Evolutionary conservation across 768 basidiomycete species (phyloP).

Genomic region (Russula sp.): DNA sequence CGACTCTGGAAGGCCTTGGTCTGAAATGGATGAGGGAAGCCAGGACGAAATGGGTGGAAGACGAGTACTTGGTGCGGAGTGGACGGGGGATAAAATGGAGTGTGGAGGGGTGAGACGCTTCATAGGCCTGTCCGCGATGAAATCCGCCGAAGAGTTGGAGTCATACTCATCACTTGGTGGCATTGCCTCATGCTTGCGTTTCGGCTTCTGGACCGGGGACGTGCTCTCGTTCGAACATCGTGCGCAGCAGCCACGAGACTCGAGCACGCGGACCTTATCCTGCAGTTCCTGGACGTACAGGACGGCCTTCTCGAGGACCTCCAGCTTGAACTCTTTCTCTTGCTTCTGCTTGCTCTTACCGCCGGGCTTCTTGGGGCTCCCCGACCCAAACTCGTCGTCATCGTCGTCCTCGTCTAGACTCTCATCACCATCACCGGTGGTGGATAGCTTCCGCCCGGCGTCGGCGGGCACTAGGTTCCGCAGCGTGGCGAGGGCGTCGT

Average conservation of each 20-base stretch:
- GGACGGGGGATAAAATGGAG: neutral
- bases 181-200: constrained; percentile 24
- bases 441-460: constrained; percentile 40
- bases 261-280: constrained; percentile 28
- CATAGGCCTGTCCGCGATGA: constrained; percentile 6
- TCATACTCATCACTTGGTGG: constrained; percentile 19
- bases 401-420: constrained; percentile 40
- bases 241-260: constrained; percentile 15
- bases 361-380: constrained; percentile 14
- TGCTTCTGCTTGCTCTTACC: constrained; percentile 19
- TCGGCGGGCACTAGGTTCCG: constrained; percentile 66
- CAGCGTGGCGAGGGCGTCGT: constrained; percentile 78
- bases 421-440: constrained; percentile 41
- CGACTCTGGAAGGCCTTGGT: constrained; percentile 10
- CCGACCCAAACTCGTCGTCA: constrained; percentile 22
- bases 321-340: constrained; percentile 32
- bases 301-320: constrained; percentile 30
- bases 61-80: constrained; percentile 12
- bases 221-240: constrained; percentile 11
- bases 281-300: constrained; percentile 31
- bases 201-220: constrained; percentile 1
- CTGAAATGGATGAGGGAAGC: constrained; percentile 20
- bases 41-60: constrained; percentile 31
- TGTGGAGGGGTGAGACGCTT: constrained; percentile 16
- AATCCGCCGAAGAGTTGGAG: constrained; percentile 7